Evolutionary conservation across 768 basidiomycete species (phyloP), one percentile per base, ranked within the genome.

Genomic region (Hirschioporus abietinus): DNA sequence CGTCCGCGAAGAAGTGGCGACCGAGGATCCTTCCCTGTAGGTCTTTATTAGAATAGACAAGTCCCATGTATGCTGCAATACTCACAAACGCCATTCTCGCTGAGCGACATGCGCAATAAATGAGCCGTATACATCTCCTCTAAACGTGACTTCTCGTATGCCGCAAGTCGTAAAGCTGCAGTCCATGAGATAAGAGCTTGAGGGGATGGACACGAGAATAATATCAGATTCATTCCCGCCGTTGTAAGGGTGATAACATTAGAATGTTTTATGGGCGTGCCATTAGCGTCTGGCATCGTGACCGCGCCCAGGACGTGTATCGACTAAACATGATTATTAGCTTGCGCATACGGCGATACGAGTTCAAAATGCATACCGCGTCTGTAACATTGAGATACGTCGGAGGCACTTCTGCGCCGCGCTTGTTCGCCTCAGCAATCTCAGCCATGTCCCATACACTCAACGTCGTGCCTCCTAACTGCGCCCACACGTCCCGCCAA

Each of bases 111-210:
- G 64, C 93, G 84, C 69, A 98, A 84, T 59, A 98, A 78, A 79
- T 98, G 93, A 6, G 95, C 96, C 0, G 97, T 98, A 75, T 99
- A 99, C 67, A 99, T 95, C 79, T 99, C 96, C 76, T 97, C 94
- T 18, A 98, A 83, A 58, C 95, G 88, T 0, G 93, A 90, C 73
- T 96, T 95, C 78, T 99, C 97, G 95, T 95, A 99, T 64, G 91
- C 85, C 10, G 91, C 88, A 5, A 99, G 83, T 20, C 97, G 89
- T 42, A 99, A 82, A 5, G 95, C 94, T 25, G 93, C 89, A 7
- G 93, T 88, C 96, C 96, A 99, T n/a, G 90, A 87, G 35, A 91
- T 82, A 64, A 96, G 82, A 18, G 88, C 84, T 59, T 80, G 75
- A 30, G 88, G 85, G 24, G 83, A 83, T 20, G 90, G 90, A 74